Base-by-base conservation (phyloP, 2,329 filamentous ascomycete genomes). In the Aspergillus candidus region DNA sequence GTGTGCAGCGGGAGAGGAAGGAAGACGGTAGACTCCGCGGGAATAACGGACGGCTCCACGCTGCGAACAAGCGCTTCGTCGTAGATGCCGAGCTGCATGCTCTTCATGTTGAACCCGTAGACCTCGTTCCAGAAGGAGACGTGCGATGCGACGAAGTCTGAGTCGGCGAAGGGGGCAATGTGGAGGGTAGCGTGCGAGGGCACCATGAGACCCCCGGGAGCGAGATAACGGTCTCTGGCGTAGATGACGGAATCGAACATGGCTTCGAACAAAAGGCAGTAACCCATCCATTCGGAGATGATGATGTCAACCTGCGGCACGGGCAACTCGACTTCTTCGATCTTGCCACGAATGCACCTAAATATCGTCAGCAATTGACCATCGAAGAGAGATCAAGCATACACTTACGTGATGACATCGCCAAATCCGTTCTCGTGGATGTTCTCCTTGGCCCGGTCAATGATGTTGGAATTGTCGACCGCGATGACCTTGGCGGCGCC, bases 281-380 rank as follows among this genome's bases (percentile, higher is more conserved):
- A 97, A 27, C 90, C 90, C 90, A 97, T 97, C 90, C 90, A 97
- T 67, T 97, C 90, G 47, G 87, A 94, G 48, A 97, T 84, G 61
- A 97, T 95, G 59, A 97, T 84, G 68, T 97, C 91, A 36, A 96
- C 90, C 59, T 90, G 74, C 42, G 81, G 74, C 6, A 91, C 83
- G 1, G 86, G 89, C 15, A 89, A 76, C 44, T 70, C 75, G 43
- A 94, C 86, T 54, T 96, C 89, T 65, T 97, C 91, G 48, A 96
- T 86, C 59, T 88, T 87, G 32, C 91, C 90, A 51, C 83, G 80
- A 38, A 95, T 73, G 57, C 86, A 88, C 35, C 71, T 74, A 47
- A 13, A 41, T 48, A 33, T 40, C 17, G 40, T 55, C 18, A 56
- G 44, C 31, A 14, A n/a, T 22, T 10, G 22, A 35, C 7, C 11